Evolutionary conservation across 2,329 filamentous ascomycete species (phyloP).

Genomic region (Aspergillus pseudotamarii): DNA sequence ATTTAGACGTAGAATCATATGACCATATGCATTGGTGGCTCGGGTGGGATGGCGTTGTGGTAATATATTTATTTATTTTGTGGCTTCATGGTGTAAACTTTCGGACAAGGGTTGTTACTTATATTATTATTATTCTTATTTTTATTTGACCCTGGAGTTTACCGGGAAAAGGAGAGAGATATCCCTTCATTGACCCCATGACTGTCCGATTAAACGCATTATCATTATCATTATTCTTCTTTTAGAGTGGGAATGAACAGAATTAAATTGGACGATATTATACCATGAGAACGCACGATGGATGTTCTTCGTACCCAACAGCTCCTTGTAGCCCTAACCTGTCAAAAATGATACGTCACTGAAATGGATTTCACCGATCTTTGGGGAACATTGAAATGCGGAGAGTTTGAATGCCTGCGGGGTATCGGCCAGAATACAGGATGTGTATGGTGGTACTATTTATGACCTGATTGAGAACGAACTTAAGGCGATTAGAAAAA

Average conservation of each 20-base stretch:
- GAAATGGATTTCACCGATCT: neutral
- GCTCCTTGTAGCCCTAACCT: neutral
- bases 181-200: too few species aligned
- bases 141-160: neutral
- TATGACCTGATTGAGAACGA: too few species aligned
- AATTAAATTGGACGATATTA: neutral
- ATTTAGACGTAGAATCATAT: constrained; percentile 1
- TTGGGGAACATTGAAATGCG: neutral
- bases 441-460: too few species aligned
- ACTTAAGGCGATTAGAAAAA: neutral
- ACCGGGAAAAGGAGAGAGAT: neutral
- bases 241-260: neutral
- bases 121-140: too few species aligned
- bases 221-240: neutral
- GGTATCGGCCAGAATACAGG: neutral
- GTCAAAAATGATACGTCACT: neutral
- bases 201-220: too few species aligned
- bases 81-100: neutral
- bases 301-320: neutral
- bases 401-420: neutral
- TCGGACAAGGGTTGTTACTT: neutral
- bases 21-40: neutral
- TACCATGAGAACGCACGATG: neutral
- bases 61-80: neutral
- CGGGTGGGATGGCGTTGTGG: neutral